These are phyloP conservation scores for Rutstroemia sydowiana DNA, from an alignment of 2,329 filamentous ascomycete genomes.

Conservation along the genomic window DNA sequence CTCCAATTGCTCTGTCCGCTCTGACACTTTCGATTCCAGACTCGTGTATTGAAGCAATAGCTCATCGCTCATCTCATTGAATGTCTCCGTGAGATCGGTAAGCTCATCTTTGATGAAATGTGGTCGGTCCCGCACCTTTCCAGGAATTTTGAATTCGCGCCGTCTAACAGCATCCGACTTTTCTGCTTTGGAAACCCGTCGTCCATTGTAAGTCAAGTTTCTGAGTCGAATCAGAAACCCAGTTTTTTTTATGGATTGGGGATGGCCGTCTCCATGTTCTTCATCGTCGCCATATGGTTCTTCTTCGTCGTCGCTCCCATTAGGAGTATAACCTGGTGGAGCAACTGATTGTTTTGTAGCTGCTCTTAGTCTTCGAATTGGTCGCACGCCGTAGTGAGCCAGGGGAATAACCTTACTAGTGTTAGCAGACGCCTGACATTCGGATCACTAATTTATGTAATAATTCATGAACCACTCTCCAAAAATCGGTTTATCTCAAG, in stretches of 20 bases:
- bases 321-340: conserved; percentile 27
- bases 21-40: conserved; percentile 75
- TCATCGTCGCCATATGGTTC: conserved; percentile 17
- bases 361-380: conserved; percentile 39
- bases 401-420: conserved; percentile 54
- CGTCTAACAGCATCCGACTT: conserved; percentile 36
- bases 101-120: conserved; percentile 76
- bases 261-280: conserved; percentile 19
- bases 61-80: conserved; percentile 12
- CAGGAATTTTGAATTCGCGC: conserved; percentile 69
- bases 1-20: conserved; percentile 77
- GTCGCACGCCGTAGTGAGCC: conserved; percentile 73
- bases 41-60: conserved; percentile 78
- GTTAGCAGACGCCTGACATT: background rate
- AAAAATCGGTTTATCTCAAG: too few species aligned
- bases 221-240: conserved; percentile 25
- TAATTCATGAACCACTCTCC: too few species aligned
- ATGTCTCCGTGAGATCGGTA: conserved; percentile 48
- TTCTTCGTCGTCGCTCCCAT: conserved; percentile 20
- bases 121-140: conserved; percentile 68
- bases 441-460: too few species aligned
- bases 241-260: conserved; percentile 26
- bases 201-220: conserved; percentile 19
- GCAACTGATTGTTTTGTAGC: conserved; percentile 28
- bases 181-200: conserved; percentile 23